Conservation (phyloP, 1,284 basidiomycete genomes). For the Bjerkandera adusta region DNA sequence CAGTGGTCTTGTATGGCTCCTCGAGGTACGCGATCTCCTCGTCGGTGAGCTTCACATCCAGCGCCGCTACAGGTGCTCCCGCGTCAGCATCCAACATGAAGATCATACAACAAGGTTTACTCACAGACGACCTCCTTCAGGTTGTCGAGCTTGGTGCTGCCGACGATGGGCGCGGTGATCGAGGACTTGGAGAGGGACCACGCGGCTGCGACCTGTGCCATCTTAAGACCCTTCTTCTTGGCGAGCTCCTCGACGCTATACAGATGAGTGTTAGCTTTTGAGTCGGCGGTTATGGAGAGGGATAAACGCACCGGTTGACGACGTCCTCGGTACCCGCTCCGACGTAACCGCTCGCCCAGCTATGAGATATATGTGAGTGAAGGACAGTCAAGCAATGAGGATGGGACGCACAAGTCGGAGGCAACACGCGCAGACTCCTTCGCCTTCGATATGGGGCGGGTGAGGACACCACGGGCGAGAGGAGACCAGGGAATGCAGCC, state of each 20-base stretch:
- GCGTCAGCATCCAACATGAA: too few species aligned
- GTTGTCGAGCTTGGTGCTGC: constrained; percentile 31
- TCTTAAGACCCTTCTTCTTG: constrained; percentile 31
- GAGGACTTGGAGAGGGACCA: constrained; percentile 14
- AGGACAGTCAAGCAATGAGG: not conserved
- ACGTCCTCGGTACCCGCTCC: constrained; percentile 7
- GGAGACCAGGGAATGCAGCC: constrained; percentile 44
- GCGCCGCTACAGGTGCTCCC: too few species aligned
- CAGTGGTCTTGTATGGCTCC: constrained; percentile 3
- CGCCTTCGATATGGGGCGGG: constrained; percentile 30
- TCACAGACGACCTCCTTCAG: constrained; percentile 29
- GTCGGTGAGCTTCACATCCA: constrained; percentile 3
- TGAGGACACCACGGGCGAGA: constrained; percentile 36
- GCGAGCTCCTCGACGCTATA: constrained; percentile 41
- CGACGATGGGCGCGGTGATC: constrained; percentile 32
- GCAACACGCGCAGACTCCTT: constrained; percentile 22
- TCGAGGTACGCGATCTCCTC: constrained; percentile 10
- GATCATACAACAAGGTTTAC: constrained; percentile 2
- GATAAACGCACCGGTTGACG: not conserved
- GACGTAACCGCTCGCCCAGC: not conserved
- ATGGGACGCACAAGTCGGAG: constrained; percentile 20
- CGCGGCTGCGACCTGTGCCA: constrained; percentile 24
- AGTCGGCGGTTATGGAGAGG: not conserved
- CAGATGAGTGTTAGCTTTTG: too few species aligned
- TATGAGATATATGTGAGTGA: not conserved